Evolutionary conservation across 345 rosid species (phyloP), one percentile per base, ranked within the genome.

Genomic region (Rhodomyrtus tomentosa): DNA sequence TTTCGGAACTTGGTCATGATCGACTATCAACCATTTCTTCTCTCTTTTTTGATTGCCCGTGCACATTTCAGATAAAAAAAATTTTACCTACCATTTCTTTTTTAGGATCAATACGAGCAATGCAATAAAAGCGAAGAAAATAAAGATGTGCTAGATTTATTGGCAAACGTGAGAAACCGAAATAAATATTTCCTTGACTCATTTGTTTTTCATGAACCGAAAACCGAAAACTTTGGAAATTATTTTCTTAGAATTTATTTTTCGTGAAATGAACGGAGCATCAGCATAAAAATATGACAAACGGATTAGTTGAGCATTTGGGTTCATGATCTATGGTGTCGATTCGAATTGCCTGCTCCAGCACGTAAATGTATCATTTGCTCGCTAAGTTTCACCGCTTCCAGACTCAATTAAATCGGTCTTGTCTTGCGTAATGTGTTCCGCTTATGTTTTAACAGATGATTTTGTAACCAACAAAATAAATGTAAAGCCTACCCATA

Each of bases 331-430:
- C 5, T 14, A 14, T 4, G 2, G 2, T 1, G 15, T 59, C 21
- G 0, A 59, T 12, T 58, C 0, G 9, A 0, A 15, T 1, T 27
- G 0, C 8, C 14, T 58, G 5, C 4, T 27, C 20, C 13, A 27
- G 1, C 9, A 13, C 13, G 50, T 49, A 12, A 49, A 49, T 49
- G 29, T 27, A 58, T 58, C 36, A 0, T 58, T 58, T 3, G 18
- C 36, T 58, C n/a, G 2, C 25, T 25, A 29, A 14, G n/a, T 55
- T 55, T 55, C 5, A 13, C 16, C 5, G n/a, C 29, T 11, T 29
- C 62, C 29, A 7, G 27, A n/a, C 32, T 56, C 4, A 1, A n/a
- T n/a, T 0, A 0, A 1, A n/a, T n/a, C 27, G 16, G 6, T 56
- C 16, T 5, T n/a, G 32, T 0, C 2, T 0, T n/a, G 10, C 11